A percentile compares a stretch with the other conserved stretches of the same genome.
phyloP scores from a whole-genome alignment of 1,139 yeast genomes.

The Scheffersomyces illinoinensis region DNA sequence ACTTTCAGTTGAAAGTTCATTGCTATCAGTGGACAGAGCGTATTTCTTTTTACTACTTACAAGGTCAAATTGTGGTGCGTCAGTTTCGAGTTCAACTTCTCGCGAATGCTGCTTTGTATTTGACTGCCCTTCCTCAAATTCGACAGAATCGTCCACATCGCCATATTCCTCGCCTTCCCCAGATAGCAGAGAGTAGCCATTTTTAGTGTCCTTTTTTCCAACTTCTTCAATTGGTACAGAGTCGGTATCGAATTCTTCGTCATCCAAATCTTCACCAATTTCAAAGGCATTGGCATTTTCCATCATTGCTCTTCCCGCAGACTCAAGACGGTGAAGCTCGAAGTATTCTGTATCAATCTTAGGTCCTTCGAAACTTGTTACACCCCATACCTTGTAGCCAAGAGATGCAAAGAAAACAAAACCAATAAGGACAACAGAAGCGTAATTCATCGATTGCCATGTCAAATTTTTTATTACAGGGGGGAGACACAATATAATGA shows the following conservation, averaged over 20 bases:
- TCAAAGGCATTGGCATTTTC: constrained; percentile 10
- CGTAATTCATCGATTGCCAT: constrained; percentile 70
- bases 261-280: constrained; percentile 15
- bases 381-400: constrained; percentile 63
- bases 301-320: constrained; percentile 5
- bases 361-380: constrained; percentile 62
- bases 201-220: not conserved
- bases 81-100: not conserved
- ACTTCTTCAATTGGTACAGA: not conserved
- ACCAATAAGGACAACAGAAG: constrained; percentile 57
- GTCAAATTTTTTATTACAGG: constrained; percentile 64
- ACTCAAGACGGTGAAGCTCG: constrained; percentile 35
- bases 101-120: not conserved
- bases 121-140: constrained; percentile 5
- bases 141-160: constrained; percentile 4
- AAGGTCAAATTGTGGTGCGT: not conserved
- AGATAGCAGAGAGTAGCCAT: constrained; percentile 4
- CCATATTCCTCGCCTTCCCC: constrained; percentile 11
- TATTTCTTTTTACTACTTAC: constrained; percentile 1
- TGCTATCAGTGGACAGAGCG: constrained; percentile 1
- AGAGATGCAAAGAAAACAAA: constrained; percentile 51
- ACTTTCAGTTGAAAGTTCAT: constrained; percentile 6
- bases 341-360: constrained; percentile 54
- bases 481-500: constrained; percentile 70
- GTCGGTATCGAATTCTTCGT: constrained; percentile 11